Evolutionary conservation across 805 yeast species (phyloP).

Genomic region (Candida vaughaniae): DNA sequence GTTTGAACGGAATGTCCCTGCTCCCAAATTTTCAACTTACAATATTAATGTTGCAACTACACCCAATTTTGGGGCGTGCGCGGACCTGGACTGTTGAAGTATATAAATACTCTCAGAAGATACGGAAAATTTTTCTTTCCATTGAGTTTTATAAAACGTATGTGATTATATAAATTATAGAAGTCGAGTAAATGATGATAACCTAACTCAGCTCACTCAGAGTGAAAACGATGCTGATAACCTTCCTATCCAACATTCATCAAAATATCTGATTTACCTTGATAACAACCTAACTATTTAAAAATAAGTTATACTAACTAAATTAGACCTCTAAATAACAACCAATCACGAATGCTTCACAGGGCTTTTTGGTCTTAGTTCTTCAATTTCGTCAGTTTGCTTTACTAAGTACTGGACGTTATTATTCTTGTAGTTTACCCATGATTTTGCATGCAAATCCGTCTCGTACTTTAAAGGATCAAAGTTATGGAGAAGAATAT

Average conservation of each 20-base stretch:
- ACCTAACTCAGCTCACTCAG: conserved; percentile 60
- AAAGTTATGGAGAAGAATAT: conserved; percentile 72
- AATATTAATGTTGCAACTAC: background rate
- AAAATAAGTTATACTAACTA: too few species aligned
- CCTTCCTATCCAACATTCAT: conserved; percentile 51
- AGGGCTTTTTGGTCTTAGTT: conserved; percentile 83
- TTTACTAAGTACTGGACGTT: conserved; percentile 59
- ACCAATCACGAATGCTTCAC: conserved; percentile 1
- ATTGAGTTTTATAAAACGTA: conserved; percentile 5
- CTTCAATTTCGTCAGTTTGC: conserved; percentile 70
- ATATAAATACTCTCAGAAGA: too few species aligned
- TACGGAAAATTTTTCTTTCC: conserved; percentile 3
- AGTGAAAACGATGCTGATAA: conserved; percentile 50
- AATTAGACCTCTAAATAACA: background rate
- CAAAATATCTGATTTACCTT: conserved; percentile 20
- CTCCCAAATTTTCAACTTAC: conserved; percentile 18
- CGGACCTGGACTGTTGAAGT: too few species aligned
- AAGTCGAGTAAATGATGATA: conserved; percentile 42
- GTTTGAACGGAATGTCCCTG: conserved; percentile 23
- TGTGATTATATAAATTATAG: conserved; percentile 31
- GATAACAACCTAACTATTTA: too few species aligned
- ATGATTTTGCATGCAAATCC: conserved; percentile 31
- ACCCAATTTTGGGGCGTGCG: background rate
- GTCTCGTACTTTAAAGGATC: conserved; percentile 28
- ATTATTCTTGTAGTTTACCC: conserved; percentile 22